Conservation (phyloP, 345 rosid species). For the Brassica incana region DNA sequence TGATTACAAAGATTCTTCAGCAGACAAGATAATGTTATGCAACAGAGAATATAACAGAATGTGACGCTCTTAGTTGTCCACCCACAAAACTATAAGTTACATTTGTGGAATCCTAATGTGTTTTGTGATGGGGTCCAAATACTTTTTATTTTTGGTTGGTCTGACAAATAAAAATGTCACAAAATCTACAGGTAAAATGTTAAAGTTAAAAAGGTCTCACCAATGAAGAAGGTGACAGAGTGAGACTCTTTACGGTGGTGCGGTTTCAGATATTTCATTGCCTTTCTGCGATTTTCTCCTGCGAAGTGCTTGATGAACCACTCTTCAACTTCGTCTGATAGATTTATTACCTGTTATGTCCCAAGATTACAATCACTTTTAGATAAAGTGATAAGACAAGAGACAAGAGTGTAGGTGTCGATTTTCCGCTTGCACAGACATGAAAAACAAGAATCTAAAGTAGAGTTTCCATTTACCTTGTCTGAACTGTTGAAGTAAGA, state of each 20-base stretch:
- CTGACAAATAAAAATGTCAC: constrained; percentile 18
- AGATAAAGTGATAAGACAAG: constrained; percentile 20
- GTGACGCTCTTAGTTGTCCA: constrained; percentile 52
- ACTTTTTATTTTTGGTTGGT: not conserved
- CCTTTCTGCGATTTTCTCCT: constrained; percentile 75
- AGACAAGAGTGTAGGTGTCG: constrained; percentile 27
- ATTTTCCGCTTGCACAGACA: constrained; percentile 36
- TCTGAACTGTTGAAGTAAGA: constrained; percentile 94
- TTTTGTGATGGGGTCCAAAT: constrained; percentile 37
- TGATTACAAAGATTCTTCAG: constrained; percentile 20
- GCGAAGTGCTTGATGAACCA: constrained; percentile 81
- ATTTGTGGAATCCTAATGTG: constrained; percentile 41
- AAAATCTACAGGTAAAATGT: constrained; percentile 14
- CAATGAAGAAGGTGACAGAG: constrained; percentile 81
- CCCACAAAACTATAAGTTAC: constrained; percentile 33
- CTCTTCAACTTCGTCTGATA: constrained; percentile 88
- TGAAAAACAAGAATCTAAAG: not conserved
- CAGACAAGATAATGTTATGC: constrained; percentile 31
- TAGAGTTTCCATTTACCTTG: constrained; percentile 55
- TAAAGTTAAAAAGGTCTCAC: constrained; percentile 47
- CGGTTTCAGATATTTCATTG: constrained; percentile 86
- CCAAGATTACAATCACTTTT: not conserved
- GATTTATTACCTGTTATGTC: constrained; percentile 74
- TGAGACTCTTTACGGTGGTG: constrained; percentile 83
- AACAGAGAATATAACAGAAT: constrained; percentile 42